Conservation (phyloP, 768 basidiomycete genomes). For the Tricholomella constricta region DNA sequence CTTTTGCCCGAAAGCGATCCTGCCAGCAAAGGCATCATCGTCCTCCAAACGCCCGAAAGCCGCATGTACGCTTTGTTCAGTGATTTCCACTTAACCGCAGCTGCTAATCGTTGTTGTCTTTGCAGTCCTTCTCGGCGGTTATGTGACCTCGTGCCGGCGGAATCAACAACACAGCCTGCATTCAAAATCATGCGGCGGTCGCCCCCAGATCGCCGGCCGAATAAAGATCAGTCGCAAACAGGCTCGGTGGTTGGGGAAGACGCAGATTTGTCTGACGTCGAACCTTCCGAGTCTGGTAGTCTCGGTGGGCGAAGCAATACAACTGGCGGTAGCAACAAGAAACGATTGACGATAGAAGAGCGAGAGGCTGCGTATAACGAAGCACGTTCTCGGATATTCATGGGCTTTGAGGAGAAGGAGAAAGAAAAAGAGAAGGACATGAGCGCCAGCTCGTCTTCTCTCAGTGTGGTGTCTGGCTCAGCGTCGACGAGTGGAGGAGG, state of each 20-base stretch:
- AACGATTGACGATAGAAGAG: constrained; percentile 79
- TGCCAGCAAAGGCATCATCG: constrained; percentile 60
- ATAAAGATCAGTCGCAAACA: constrained; percentile 65
- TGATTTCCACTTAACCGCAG: constrained; percentile 9
- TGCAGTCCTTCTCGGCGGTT: constrained; percentile 69
- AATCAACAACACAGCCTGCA: constrained; percentile 68
- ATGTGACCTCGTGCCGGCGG: constrained; percentile 76
- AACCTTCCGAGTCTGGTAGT: constrained; percentile 82
- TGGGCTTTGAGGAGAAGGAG: constrained; percentile 76
- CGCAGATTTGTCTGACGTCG: constrained; percentile 73
- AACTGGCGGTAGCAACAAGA: constrained; percentile 62
- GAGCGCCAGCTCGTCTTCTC: constrained; percentile 76
- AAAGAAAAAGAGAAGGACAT: constrained; percentile 72
- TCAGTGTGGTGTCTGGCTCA: constrained; percentile 71
- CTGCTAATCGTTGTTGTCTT: constrained; percentile 20
- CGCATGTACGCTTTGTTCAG: constrained; percentile 60
- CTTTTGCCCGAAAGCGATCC: constrained; percentile 71
- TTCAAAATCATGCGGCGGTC: constrained; percentile 88
- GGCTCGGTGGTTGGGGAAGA: constrained; percentile 78
- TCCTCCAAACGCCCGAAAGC: constrained; percentile 62
- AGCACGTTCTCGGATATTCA: constrained; percentile 84
- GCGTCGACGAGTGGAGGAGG: constrained; percentile 51
- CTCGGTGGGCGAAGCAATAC: constrained; percentile 67
- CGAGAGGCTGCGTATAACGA: constrained; percentile 90
- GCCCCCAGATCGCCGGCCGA: constrained; percentile 48